Evolutionary conservation across 2,329 filamentous ascomycete genomes (phyloP), one percentile per base, ranked within the genome.

Genomic region (Cladosporium sp.): DNA sequence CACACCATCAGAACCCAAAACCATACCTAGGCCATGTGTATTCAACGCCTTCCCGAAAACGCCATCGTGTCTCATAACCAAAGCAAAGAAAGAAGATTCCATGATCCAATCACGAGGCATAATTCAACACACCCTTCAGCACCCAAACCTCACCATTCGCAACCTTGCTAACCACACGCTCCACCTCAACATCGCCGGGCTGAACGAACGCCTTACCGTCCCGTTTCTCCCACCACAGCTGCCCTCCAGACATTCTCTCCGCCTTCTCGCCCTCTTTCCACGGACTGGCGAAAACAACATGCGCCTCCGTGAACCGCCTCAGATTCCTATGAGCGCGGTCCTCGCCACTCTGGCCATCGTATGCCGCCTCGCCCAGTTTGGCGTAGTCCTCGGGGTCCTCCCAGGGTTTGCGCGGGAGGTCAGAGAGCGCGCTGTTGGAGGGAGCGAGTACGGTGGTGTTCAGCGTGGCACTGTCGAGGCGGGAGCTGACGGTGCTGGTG

Each of bases 61-160:
- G 9, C 12, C 33, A 5, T 42, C 33, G 45, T n/a, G 27, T 22
- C 32, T 56, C 57, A 57, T 79, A 80, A 52, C 79, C 80, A 51
- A 85, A 62, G 9, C 4, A 9, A 27, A 9, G 22, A 27, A 27
- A 9, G 5, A 27, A 27, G 9, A 27, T 22, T 13, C 16, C 36
- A n/a, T n/a, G n/a, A n/a, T n/a, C n/a, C n/a, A n/a, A n/a, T 49
- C 41, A 51, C 13, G 32, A 30, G 33, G 57, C 57, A 57, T 79
- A 80, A 52, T 80, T 80, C 52, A 85, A 62, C 19, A 84, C 79
- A 4, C 74, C 77, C 57, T 80, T 80, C 53, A 88, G 63, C 32
- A 91, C 78, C 88, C 88, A 94, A 58, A 97, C 78, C 69, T 97
- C 87, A 3, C 93, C 93, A 65, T 97, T 98, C 3, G 82, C 79